These are phyloP conservation scores for Nannizzia gypsea DNA, from an alignment of 2,329 filamentous ascomycete genomes.

Conservation along the genomic window DNA sequence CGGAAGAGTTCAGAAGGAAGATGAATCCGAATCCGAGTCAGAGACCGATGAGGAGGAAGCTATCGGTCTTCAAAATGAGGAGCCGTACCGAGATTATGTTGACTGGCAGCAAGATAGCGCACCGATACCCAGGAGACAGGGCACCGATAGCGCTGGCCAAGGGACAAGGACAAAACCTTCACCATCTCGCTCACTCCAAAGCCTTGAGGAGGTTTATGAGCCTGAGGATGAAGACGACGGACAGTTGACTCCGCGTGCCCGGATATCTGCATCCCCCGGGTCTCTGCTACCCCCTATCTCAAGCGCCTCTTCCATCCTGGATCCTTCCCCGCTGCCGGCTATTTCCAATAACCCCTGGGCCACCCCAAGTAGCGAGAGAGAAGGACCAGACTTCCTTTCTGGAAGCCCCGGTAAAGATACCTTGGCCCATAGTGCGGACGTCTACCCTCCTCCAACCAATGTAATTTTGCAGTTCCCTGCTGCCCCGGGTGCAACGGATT, in stretches of 20 bases:
- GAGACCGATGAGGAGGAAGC: conserved; percentile 50
- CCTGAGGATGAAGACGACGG: conserved; percentile 23
- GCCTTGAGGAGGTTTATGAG: conserved; percentile 18
- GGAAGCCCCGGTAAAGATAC: neutral
- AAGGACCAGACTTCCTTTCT: neutral
- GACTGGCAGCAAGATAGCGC: conserved; percentile 13
- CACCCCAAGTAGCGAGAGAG: conserved; percentile 12
- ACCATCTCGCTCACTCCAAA: conserved; percentile 25
- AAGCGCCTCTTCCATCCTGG: conserved; percentile 21
- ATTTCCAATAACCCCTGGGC: conserved; percentile 30
- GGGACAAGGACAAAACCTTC: conserved; percentile 16
- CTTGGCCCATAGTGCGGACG: conserved; percentile 18
- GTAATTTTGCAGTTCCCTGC: conserved; percentile 30
- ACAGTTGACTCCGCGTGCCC: conserved; percentile 24
- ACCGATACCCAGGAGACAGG: neutral
- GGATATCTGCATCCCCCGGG: conserved; percentile 23
- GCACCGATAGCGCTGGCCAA: neutral
- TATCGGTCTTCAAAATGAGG: conserved; percentile 30
- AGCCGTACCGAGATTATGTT: conserved; percentile 27
- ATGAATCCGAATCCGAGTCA: conserved; percentile 52
- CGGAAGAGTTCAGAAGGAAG: conserved; percentile 50
- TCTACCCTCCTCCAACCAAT: conserved; percentile 20
- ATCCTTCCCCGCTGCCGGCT: conserved; percentile 21
- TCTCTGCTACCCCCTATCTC: conserved; percentile 26
- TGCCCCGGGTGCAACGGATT: conserved; percentile 26